A percentile compares a stretch with the other conserved stretches of the same genome.
These are phyloP conservation scores for Angomonas ambiguus DNA, from an alignment of 208 protist genomes.

Conservation along the genomic window DNA sequence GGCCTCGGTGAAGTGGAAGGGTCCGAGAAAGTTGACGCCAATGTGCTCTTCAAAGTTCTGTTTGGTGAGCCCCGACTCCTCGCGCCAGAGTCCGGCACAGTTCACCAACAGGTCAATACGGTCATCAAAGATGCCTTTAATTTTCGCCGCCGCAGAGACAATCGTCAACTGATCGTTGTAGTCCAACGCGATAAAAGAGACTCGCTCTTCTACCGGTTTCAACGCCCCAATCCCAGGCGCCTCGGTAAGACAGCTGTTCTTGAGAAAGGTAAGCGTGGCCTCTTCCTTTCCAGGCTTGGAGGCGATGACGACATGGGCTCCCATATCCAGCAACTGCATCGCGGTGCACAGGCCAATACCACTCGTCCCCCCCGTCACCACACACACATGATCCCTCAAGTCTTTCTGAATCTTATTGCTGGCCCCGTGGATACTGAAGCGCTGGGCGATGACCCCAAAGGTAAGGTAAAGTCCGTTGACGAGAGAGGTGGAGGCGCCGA, in stretches of 20 bases:
- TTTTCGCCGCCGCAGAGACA: slow-evolving; percentile 44
- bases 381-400: slow-evolving; percentile 46
- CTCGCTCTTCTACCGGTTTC: slow-evolving; percentile 31
- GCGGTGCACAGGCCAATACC: slow-evolving; percentile 72
- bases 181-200: slow-evolving; percentile 55
- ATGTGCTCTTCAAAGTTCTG: slow-evolving; percentile 77
- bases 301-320: slow-evolving; percentile 52
- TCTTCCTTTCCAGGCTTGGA: slow-evolving; percentile 44
- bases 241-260: slow-evolving; percentile 21
- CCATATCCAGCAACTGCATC: slow-evolving; percentile 67
- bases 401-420: slow-evolving; percentile 51
- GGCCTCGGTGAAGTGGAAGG: slow-evolving; percentile 79
- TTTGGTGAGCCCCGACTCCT: slow-evolving; percentile 50
- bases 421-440: slow-evolving; percentile 47
- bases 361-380: slow-evolving; percentile 75
- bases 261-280: slow-evolving; percentile 38
- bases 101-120: slow-evolving; percentile 76
- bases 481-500: slow-evolving; percentile 13
- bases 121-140: slow-evolving; percentile 54
- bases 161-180: slow-evolving; percentile 63
- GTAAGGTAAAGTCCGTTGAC: slow-evolving; percentile 44
- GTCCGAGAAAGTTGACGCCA: slow-evolving; percentile 73
- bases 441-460: slow-evolving; percentile 50
- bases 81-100: slow-evolving; percentile 69
- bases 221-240: background rate